Base-by-base conservation (phyloP, 805 yeast genomes). In the Phaffomyces opuntiae region DNA sequence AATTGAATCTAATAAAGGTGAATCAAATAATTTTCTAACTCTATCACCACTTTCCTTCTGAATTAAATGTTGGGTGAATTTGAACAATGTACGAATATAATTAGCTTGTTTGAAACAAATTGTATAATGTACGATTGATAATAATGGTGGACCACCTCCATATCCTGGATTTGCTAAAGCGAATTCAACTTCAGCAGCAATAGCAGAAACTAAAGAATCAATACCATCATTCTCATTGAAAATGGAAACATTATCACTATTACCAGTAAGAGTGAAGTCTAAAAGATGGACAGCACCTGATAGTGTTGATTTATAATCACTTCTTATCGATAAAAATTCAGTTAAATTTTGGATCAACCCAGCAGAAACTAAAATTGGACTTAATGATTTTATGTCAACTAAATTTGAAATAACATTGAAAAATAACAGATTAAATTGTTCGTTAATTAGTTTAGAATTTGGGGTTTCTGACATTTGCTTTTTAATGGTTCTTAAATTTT, bases 1-100 rank as follows among this genome's bases (percentile, higher is more conserved):
- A 51, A 88, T 65, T 27, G 84, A 73, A 27, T 64, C 57, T 16
- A 90, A 64, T n/a, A 91, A 66, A 0, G 89, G 81, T 0, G 96
- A 86, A 56, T 91, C 98, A 56, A 87, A 86, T 36, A 91, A 63
- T 51, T 87, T 87, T 61, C 96, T 77, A 56, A 88, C 76, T 48
- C 93, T 72, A 59, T 89, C 96, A 37, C 95, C 93, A 5, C 83
- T 76, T 43, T 87, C 88, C n/a, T 81, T 73, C 45, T 77, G 78
- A 37, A 90, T 70, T 39, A 89, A 63, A 50, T 80, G 75, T 21
- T 78, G 63, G 0, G 83, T 80, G 25, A 89, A 72, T 49, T 80
- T 84, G 53, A 88, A 63, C 42, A 85, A 60, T 36, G 80, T 73
- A 49, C 77, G 68, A n/a, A 81, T 65, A 49, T 75, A 70, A 36